Evolutionary conservation across 2,329 filamentous ascomycete species (phyloP).

Genomic region (Aspergillus sp.): DNA sequence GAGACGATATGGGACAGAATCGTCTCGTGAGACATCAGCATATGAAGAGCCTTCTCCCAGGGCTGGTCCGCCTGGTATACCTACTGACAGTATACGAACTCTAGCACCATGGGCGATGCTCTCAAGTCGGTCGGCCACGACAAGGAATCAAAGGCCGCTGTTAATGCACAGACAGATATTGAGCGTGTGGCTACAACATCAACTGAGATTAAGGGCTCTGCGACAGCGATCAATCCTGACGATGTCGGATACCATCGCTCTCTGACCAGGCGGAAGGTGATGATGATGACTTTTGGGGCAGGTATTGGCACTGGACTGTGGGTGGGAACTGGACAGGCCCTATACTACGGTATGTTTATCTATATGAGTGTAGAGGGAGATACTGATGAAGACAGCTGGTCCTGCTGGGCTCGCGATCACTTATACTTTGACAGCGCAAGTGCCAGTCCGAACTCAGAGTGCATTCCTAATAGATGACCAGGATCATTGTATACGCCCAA

Average conservation of each 20-base stretch:
- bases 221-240: background rate
- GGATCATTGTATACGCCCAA: conserved; percentile 33
- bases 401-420: conserved; percentile 34
- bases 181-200: conserved; percentile 2
- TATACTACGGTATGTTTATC: conserved; percentile 27
- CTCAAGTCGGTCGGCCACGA: background rate
- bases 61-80: too few species aligned
- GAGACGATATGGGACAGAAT: too few species aligned
- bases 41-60: background rate
- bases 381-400: conserved; percentile 20
- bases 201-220: conserved; percentile 5
- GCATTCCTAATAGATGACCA: conserved; percentile 4
- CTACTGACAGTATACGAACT: too few species aligned
- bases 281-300: conserved; percentile 41
- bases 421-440: conserved; percentile 33
- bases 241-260: conserved; percentile 31
- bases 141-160: background rate
- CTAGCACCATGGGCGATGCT: background rate
- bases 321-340: conserved; percentile 37
- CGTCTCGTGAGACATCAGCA: background rate
- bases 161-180: background rate
- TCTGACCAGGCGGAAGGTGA: conserved; percentile 34
- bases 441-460: background rate
- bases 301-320: conserved; percentile 38
- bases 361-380: background rate